Percentiles rank a stretch among this genome's conserved stretches.
Conservation (phyloP, 768 basidiomycete species). For the Pisolithus sp. region DNA sequence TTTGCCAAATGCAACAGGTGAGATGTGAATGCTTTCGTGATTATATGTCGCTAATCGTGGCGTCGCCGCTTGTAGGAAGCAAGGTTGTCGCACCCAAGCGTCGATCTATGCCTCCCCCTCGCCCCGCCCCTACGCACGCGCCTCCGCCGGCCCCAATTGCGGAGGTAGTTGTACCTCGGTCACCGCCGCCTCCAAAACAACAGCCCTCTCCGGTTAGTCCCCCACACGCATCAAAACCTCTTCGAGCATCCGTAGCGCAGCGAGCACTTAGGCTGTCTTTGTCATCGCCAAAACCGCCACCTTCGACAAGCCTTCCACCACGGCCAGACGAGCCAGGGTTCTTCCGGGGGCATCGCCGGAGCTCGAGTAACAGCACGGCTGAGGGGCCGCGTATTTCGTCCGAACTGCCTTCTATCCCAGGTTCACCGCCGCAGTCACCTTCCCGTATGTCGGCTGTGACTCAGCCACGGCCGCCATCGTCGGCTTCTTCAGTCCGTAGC, state of each 20-base stretch:
- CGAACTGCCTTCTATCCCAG: constrained; percentile 38
- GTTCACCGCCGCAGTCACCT: constrained; percentile 36
- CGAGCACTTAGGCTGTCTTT: constrained; percentile 55
- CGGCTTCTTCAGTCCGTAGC: constrained; percentile 15
- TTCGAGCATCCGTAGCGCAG: constrained; percentile 53
- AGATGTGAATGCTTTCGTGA: constrained; percentile 5
- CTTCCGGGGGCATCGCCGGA: constrained; percentile 22
- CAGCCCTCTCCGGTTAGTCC: constrained; percentile 1
- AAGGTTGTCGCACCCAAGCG: constrained; percentile 36
- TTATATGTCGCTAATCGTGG: constrained; percentile 17
- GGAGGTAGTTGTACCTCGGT: constrained; percentile 4
- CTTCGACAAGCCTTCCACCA: constrained; percentile 53
- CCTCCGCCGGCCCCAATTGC: constrained; percentile 58
- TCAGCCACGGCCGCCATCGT: constrained; percentile 18
- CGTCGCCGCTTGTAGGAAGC: constrained; percentile 7
- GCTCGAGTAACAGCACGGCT: constrained; percentile 33
- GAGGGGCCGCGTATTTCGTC: constrained; percentile 5
- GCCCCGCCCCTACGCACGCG: constrained; percentile 65
- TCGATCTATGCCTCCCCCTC: constrained; percentile 63
- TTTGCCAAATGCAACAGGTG: constrained; percentile 10
- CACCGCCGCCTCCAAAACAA: not conserved
- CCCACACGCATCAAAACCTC: constrained; percentile 24
- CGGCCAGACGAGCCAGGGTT: constrained; percentile 51
- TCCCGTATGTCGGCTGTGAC: constrained; percentile 29
- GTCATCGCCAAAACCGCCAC: constrained; percentile 59